Evolutionary conservation across 1,139 yeast genomes (phyloP), one percentile per base, ranked within the genome.

Genomic region (Pichia cactophila): DNA sequence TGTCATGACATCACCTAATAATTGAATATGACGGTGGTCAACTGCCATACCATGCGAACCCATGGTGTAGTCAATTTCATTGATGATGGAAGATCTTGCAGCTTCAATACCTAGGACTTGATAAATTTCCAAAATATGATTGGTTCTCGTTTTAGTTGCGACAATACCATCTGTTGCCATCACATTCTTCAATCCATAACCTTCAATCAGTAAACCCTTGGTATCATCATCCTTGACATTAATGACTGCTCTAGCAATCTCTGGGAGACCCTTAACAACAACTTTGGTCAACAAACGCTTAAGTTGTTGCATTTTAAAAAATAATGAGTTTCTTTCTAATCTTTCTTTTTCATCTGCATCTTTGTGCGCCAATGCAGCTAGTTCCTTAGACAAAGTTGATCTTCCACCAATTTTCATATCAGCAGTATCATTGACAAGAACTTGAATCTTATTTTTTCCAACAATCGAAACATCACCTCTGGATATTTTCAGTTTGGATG

Each of bases 21-120:
- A 73, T 71, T 92, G 98, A 66, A 94, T 89, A 70, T 94, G 99
- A 74, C 99, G 95, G 55, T 98, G 98, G 74, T 94, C 99, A 51
- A 94, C 97, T 67, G 95, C 87, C 98, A 94, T 94, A 69, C 98
- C 98, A 74, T 94, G 98, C 68, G 89, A 88, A 68, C 95, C 83
- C 99, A 94, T 94, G 50, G 98, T 94, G 63, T 90, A 89, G 66
- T 88, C 96, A 66, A 94, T 92, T 72, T 94, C 98, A 56, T 83
- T 83, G 63, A 92, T 86, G 65, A 94, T 94, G 58, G 95, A 83
- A 0, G 89, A 74, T 67, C 99, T 78, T 1, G 98, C 98, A 1
- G 99, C 99, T 67, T 94, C 99, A 57, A 94, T 94, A 62, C 99
- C 99, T 56, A 94, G 74, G 12, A 92, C 97, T 54, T 81, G 80